phyloP scores from a whole-genome alignment of 257 asterid species.

The Mitragyna speciosa region DNA sequence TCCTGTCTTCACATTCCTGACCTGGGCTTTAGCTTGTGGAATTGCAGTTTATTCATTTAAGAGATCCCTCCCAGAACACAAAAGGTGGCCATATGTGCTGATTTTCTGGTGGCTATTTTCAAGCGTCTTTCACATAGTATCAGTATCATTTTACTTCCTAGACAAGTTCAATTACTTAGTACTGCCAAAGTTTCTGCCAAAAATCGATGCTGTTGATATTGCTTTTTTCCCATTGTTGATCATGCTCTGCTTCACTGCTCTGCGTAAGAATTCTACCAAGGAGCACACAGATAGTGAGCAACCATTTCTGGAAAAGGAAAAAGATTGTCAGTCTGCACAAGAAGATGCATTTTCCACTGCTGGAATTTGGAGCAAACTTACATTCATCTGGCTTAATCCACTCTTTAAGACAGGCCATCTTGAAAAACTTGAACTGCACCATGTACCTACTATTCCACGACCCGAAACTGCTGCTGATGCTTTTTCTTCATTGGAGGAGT shows the following conservation, averaged over 20 bases:
- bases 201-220: constrained; percentile 39
- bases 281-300: constrained; percentile 29
- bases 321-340: not conserved
- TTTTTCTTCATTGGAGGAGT: constrained; percentile 57
- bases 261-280: constrained; percentile 15
- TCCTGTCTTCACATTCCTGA: constrained; percentile 32
- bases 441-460: constrained; percentile 58
- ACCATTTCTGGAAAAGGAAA: constrained; percentile 44
- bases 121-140: constrained; percentile 28
- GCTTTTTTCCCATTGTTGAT: constrained; percentile 52
- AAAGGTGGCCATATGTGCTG: constrained; percentile 66
- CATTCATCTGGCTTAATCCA: constrained; percentile 82
- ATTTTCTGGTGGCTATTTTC: constrained; percentile 69
- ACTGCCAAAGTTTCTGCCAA: constrained; percentile 38
- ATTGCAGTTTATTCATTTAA: constrained; percentile 38
- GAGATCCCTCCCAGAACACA: constrained; percentile 14
- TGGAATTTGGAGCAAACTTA: constrained; percentile 67
- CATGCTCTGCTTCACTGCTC: constrained; percentile 43
- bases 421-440: constrained; percentile 43
- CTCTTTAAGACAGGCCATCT: constrained; percentile 54
- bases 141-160: constrained; percentile 32
- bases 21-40: constrained; percentile 55
- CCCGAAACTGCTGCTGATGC: constrained; percentile 70
- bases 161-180: constrained; percentile 19
- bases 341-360: constrained; percentile 53